Evolutionary conservation across 176 grass and related monocot genomes (phyloP), one percentile per base, ranked within the genome.

Genomic region (Eleusine indica): DNA sequence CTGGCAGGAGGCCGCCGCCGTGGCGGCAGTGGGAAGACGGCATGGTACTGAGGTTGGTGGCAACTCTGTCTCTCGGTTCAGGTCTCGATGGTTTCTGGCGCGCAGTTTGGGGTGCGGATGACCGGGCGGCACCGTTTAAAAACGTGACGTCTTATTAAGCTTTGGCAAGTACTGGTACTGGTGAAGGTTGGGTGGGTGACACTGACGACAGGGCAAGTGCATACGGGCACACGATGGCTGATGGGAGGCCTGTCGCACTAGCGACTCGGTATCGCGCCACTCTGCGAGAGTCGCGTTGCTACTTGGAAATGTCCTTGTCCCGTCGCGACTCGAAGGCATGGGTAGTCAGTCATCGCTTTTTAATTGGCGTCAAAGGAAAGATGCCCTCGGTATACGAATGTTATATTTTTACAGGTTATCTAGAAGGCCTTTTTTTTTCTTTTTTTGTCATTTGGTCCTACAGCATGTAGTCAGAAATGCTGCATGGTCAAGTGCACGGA

Each of bases 51-150:
- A 35, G 2, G 32, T 35, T 3, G 3, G 53, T 0, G 65, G 19
- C 79, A 17, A 17, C 7, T 28, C 29, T 64, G 28, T 29, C 15
- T 12, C 16, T 19, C 10, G 3, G 65, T 56, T 43, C 12, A 5
- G 43, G 0, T 40, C 3, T 49, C 18, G 7, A 63, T 21, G 77
- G 4, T 9, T 71, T 21, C 47, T 71, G 65, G 64, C 66, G 8
- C 37, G 37, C 17, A 62, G 87, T 75, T 61, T 2, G 87, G 76
- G 7, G 9, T 47, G 44, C 10, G 6, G 71, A 22, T 43, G 80
- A 25, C 37, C 18, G 70, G 25, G 2, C 18, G 2, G 37, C 46
- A 46, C 12, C 5, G 70, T 70, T 56, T 54, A 63, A 51, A 29
- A 15, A 44, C 72, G 53, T 46, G 14, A 18, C 0, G 2, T 47